Evolutionary conservation across 768 basidiomycete genomes (phyloP), one percentile per base, ranked within the genome.

Genomic region (Suillus brevipes): DNA sequence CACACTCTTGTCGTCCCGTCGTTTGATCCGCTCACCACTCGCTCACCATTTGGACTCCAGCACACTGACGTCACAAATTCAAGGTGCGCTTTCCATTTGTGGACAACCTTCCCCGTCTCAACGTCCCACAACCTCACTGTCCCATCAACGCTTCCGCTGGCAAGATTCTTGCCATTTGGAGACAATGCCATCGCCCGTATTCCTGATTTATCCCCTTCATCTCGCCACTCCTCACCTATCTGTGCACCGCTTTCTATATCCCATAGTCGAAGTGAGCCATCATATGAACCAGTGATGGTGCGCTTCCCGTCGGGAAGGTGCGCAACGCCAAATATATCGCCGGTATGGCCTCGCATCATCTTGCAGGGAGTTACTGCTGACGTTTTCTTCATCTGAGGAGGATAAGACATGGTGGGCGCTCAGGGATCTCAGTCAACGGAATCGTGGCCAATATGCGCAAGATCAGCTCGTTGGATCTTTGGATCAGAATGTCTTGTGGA

Each of bases 201-300:
- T 13, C 0, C 12, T 7, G 5, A 12, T 2, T 13, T 12, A 49
- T 49, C 23, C 2, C n/a, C 47, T 13, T 49, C 12, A 13, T 49
- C 47, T 23, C 23, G 12, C 47, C 47, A 49, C 47, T 49, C 45
- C n/a, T 2, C 6, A 6, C 61, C 66, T 10, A 57, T n/a, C 14
- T 34, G 57, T 28, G 77, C 78, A 66, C 82, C 81, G 4, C n/a
- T 53, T n/a, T 60, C 34, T 7, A 47, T 10, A 55, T 68, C 20
- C 68, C 68, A 69, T 34, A 68, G 6, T 36, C 68, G 64, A 9
- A 69, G 43, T 18, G 68, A 58, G 0, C 28, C 3, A 49, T 68
- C 68, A 0, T 0, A 0, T 0, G 68, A 68, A 53, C 42, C 52
- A 23, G 64, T 69, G 20, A 63, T 56, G 6, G 65, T 50, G 28